A percentile compares a stretch with the other conserved stretches of the same genome.
Conservation (phyloP, 129 eudicot genomes). For the Helichrysum umbraculigerum region DNA sequence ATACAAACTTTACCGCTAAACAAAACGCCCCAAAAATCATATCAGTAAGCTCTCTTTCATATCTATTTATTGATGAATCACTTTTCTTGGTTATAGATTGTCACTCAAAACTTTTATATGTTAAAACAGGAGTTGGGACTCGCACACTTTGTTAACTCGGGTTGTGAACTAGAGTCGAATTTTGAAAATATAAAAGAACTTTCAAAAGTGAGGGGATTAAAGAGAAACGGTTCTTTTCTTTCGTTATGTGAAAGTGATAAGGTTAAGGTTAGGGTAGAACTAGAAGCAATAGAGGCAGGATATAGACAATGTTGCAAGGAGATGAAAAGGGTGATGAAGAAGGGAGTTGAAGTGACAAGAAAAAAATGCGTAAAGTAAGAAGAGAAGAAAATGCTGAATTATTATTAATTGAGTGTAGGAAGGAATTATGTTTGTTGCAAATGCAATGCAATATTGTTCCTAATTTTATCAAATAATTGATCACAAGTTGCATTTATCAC, state of each 20-base stretch:
- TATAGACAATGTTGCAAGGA: slow-evolving; percentile 62
- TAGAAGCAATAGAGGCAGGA: slow-evolving; percentile 52
- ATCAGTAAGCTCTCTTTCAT: slow-evolving; percentile 10
- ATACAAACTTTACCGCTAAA: neutral
- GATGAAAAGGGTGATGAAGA: slow-evolving; percentile 47
- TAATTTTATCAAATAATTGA: neutral
- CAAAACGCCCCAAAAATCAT: neutral
- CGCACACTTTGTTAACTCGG: neutral
- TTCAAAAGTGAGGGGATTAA: slow-evolving; percentile 29
- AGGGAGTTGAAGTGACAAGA: slow-evolving; percentile 48
- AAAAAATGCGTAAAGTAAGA: slow-evolving; percentile 49
- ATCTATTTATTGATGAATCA: neutral
- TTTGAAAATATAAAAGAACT: slow-evolving; percentile 24
- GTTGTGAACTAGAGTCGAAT: slow-evolving; percentile 6
- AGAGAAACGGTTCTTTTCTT: slow-evolving; percentile 41
- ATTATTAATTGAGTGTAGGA: neutral
- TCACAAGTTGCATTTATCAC: neutral
- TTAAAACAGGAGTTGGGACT: slow-evolving; percentile 24
- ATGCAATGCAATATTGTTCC: neutral
- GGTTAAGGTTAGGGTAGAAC: slow-evolving; percentile 45
- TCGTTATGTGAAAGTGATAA: slow-evolving; percentile 38
- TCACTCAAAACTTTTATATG: slow-evolving; percentile 4
- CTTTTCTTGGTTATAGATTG: neutral
- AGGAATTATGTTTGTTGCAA: neutral
- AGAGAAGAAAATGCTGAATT: slow-evolving; percentile 8